Evolutionary conservation across 495 filamentous ascomycete genomes (phyloP).

Genomic region (Neurospora terricola): DNA sequence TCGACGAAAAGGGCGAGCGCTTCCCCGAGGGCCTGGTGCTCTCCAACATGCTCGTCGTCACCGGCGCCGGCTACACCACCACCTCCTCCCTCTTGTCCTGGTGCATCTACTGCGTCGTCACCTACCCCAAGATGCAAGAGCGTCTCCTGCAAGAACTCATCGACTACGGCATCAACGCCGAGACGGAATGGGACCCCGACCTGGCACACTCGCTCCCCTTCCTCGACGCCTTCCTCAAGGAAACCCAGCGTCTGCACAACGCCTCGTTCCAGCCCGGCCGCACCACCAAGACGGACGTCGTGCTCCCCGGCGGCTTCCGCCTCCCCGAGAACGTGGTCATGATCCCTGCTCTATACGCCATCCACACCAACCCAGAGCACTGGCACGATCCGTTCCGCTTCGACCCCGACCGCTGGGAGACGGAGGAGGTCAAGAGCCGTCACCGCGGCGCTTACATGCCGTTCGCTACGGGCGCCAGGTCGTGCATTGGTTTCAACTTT

Average conservation of each 20-base stretch:
- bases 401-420: conserved; percentile 46
- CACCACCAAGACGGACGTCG: conserved; percentile 38
- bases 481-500: conserved; percentile 52
- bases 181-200: conserved; percentile 33
- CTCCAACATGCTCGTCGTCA: conserved; percentile 21
- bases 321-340: conserved; percentile 38
- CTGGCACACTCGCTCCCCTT: conserved; percentile 30
- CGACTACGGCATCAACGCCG: conserved; percentile 28
- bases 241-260: conserved; percentile 46
- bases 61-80: conserved; percentile 46
- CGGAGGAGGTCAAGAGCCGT: conserved; percentile 34
- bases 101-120: conserved; percentile 40
- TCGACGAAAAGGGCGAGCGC: conserved; percentile 42
- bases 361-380: conserved; percentile 41
- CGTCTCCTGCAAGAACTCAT: conserved; percentile 43
- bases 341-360: conserved; percentile 39
- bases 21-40: conserved; percentile 26
- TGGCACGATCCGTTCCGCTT: conserved; percentile 45
- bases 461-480: conserved; percentile 39
- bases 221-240: conserved; percentile 49
- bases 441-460: conserved; percentile 40
- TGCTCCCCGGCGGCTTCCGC: conserved; percentile 46
- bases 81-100: conserved; percentile 43
- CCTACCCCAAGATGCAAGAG: conserved; percentile 42
- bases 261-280: conserved; percentile 46